Conservation (phyloP, 257 asterid genomes). For the Penstemon barbatus region DNA sequence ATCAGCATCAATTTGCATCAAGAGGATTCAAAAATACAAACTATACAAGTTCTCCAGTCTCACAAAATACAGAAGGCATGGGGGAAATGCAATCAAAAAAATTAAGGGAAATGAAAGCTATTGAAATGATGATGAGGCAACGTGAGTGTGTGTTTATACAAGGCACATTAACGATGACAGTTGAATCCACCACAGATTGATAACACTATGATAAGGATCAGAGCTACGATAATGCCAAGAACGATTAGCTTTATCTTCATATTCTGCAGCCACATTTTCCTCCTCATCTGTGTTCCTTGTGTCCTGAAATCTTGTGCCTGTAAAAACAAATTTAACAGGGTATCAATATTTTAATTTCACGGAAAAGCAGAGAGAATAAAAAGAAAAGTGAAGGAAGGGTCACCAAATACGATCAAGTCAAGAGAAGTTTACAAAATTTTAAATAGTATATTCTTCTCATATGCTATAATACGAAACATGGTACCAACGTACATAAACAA, state of each 20-base stretch:
- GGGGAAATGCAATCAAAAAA: slow-evolving; percentile 31
- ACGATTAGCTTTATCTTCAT: slow-evolving; percentile 96
- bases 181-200: slow-evolving; percentile 84
- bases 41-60: slow-evolving; percentile 58
- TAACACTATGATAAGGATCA: slow-evolving; percentile 84
- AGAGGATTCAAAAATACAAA: slow-evolving; percentile 35
- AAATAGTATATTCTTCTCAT: neutral
- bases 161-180: slow-evolving; percentile 31
- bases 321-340: slow-evolving; percentile 12
- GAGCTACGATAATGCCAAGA: slow-evolving; percentile 76
- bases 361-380: neutral
- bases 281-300: slow-evolving; percentile 87
- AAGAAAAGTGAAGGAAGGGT: neutral
- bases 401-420: neutral
- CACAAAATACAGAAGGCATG: slow-evolving; percentile 33
- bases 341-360: neutral
- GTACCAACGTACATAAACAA: neutral
- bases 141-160: neutral
- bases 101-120: slow-evolving; percentile 31
- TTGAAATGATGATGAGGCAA: slow-evolving; percentile 1
- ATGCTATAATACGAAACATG: neutral
- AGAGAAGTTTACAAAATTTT: neutral
- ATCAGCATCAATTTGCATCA: slow-evolving; percentile 22
- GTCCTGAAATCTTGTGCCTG: slow-evolving; percentile 98
- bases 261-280: slow-evolving; percentile 92